Percentiles rank a stretch among this genome's conserved stretches.
phyloP scores from a whole-genome alignment of 495 filamentous ascomycete genomes.

The Barbatosphaeria neglecta region DNA sequence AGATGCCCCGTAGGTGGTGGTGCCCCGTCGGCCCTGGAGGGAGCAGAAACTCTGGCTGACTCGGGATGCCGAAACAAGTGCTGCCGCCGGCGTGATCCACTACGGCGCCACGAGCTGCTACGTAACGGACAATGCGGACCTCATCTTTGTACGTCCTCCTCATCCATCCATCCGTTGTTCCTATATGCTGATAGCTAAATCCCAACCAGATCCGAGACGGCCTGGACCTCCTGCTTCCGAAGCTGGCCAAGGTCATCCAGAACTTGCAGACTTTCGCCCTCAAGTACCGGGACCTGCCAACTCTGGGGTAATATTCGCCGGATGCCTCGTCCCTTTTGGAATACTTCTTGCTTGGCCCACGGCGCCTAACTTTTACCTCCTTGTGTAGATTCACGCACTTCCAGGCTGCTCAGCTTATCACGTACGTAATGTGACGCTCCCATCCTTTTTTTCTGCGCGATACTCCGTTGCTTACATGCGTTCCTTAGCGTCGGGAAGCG shows the following conservation, averaged over 20 bases:
- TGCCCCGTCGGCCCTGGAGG: neutral
- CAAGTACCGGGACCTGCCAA: constrained; percentile 24
- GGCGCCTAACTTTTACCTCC: constrained; percentile 28
- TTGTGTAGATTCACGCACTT: constrained; percentile 66
- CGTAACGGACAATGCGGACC: constrained; percentile 76
- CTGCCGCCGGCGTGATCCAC: constrained; percentile 82
- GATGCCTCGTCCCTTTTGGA: neutral
- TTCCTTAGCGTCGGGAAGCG: neutral
- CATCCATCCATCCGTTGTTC: constrained; percentile 11
- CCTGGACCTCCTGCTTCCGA: constrained; percentile 69
- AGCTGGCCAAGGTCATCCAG: constrained; percentile 73
- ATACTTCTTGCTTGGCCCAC: constrained; percentile 5
- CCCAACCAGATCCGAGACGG: neutral
- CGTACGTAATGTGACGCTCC: too few relatives aligned
- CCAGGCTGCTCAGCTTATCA: constrained; percentile 37
- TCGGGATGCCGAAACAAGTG: constrained; percentile 64
- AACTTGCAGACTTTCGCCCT: constrained; percentile 69
- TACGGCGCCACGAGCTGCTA: constrained; percentile 38
- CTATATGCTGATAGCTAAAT: constrained; percentile 14
- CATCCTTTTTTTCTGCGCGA: too few relatives aligned
- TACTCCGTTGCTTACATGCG: too few relatives aligned
- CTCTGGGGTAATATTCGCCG: constrained; percentile 43
- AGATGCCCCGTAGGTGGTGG: constrained; percentile 37
- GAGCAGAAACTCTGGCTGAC: constrained; percentile 40
- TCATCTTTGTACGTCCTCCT: constrained; percentile 61